Base-by-base conservation (phyloP, 192 early-diverging fungal species). In the Entomortierella chlamydospora region DNA sequence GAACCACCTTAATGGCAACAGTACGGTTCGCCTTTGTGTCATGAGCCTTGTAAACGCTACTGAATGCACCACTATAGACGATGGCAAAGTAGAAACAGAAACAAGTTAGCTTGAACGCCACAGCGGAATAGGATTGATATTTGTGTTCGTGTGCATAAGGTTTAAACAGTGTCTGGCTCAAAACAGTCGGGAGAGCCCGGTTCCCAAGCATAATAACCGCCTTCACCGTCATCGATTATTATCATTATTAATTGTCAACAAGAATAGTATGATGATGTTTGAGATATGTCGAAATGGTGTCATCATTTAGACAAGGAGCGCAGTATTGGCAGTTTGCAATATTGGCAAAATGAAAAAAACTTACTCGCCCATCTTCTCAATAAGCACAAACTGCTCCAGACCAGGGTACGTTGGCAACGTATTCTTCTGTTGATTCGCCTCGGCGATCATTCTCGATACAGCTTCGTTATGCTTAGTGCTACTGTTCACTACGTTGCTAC, bases 1-100 rank as follows among this genome's bases (percentile, higher is more conserved):
- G 82, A 9, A 93, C 94, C 12, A 93, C 87, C 84, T 96, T 96
- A 77, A 96, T 87, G 15, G 94, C 95, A 33, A 96, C 95, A 53
- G 91, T 73, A 47, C 89, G 68, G 31, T 91, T 83, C 13, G 87
- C 87, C 63, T 81, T 72, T n/a, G 76, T 87, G 57, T 92, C 91
- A 33, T 83, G 60, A 12, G 93, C 95, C 65, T 89, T 88, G 84
- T 93, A 95, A 15, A 96, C 95, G 68, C 90, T 92, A 59, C 91
- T 92, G 83, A 96, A 96, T 20, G 95, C 95, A 37, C 95, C 94
- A 74, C 93, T 94, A 87, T 51, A 47, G 54, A 50, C 58, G 56
- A 53, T 63, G 2, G 10, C 4, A 45, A 50, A 39, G 60, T 37
- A 25, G 22, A 2, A 61, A 26, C 7, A 26, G 49, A 64, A 22